A percentile compares a stretch with the other conserved stretches of the same genome.
Evolutionary conservation across 139 green algal genomes (phyloP).

Genomic region (Haematococcus sp.): DNA sequence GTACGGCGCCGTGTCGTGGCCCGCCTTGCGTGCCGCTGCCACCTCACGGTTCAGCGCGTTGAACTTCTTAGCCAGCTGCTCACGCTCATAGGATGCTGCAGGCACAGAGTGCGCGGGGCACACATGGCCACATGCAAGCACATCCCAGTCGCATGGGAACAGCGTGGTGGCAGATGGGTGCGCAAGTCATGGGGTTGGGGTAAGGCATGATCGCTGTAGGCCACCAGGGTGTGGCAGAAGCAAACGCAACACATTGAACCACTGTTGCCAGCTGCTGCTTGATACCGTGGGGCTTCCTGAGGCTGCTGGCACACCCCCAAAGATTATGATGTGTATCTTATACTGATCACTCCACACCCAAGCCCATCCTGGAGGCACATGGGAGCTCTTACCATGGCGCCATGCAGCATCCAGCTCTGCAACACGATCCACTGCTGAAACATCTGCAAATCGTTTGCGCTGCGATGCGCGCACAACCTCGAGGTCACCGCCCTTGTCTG

Average conservation of each 20-base stretch:
- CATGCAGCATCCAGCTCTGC: constrained; percentile 84
- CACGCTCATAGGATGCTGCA: constrained; percentile 66
- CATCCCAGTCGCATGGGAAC: no score
- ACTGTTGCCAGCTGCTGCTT: no score
- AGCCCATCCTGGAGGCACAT: no score
- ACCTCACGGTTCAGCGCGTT: constrained; percentile 87
- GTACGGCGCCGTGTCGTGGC: neutral
- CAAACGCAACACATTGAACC: no score
- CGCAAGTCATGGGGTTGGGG: neutral
- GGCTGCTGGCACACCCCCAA: no score
- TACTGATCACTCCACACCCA: no score
- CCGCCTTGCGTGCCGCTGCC: constrained; percentile 61
- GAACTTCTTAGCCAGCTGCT: constrained; percentile 83
- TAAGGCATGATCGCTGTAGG: neutral
- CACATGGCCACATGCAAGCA: no score
- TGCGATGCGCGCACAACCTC: constrained; percentile 88
- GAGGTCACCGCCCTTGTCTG: constrained; percentile 88
- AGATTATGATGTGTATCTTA: no score
- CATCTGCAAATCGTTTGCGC: constrained; percentile 71
- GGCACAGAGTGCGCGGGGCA: constrained; percentile 1
- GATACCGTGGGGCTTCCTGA: no score
- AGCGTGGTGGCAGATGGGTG: no score
- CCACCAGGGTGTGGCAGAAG: no score
- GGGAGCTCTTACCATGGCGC: constrained; percentile 51
- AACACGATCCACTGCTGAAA: constrained; percentile 83